phyloP scores from a whole-genome alignment of 768 basidiomycete genomes.

The Pleurotus giganteus region DNA sequence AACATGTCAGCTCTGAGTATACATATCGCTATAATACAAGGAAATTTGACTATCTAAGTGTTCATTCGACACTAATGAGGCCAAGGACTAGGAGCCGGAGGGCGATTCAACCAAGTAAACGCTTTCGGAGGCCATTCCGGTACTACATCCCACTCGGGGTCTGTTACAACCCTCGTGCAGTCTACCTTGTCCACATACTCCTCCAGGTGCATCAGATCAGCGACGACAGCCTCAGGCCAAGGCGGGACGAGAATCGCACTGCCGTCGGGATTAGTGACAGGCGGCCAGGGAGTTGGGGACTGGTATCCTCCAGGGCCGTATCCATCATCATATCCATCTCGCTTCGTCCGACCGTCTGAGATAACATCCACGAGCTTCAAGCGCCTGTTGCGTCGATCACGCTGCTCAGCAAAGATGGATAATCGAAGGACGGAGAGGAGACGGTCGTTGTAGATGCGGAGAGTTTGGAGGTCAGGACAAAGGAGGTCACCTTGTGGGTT shows the following conservation, averaged over 20 bases:
- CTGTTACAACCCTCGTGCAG: conserved; percentile 1
- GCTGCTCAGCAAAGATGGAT: background rate
- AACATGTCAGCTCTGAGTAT: too few relatives aligned
- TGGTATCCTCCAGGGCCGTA: background rate
- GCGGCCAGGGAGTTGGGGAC: background rate
- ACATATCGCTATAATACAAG: too few relatives aligned
- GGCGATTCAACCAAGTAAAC: background rate
- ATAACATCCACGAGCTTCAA: background rate
- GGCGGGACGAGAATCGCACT: background rate
- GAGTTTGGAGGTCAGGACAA: background rate
- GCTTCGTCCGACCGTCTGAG: background rate
- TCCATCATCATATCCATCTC: background rate
- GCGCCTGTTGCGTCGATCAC: background rate
- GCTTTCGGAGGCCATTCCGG: conserved; percentile 2
- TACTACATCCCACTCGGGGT: conserved; percentile 6
- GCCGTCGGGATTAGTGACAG: background rate
- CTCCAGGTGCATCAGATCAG: conserved; percentile 3
- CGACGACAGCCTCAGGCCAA: conserved; percentile 6
- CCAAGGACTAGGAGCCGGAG: background rate
- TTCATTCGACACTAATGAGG: background rate
- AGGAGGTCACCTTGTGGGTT: background rate
- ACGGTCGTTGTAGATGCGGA: background rate
- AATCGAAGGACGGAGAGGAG: background rate
- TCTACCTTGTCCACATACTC: conserved; percentile 10
- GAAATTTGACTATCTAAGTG: too few relatives aligned